Evolutionary conservation across 1,139 yeast species (phyloP), one percentile per base, ranked within the genome.

Genomic region (Fermentozyma sake): DNA sequence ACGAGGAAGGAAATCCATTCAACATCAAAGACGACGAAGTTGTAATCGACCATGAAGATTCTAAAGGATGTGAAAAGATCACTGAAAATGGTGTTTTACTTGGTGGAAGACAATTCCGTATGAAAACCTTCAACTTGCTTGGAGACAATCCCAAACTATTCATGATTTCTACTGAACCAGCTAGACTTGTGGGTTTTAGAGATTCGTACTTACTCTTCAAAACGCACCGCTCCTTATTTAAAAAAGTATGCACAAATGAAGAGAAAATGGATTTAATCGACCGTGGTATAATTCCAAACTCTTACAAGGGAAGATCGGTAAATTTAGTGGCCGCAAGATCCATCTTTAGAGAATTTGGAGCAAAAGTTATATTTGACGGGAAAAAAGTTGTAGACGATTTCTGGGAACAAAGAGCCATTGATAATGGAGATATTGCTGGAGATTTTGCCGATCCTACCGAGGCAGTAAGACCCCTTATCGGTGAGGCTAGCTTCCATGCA

Each of bases 141-240:
- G 86, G 83, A 4, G 73, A 79, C 33, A 96, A 95, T 4, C 72
- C 76, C 20, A 68, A 78, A 37, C 66, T 79, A 33, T 91, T 76
- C 53, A 87, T 91, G 95, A 72, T 91, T 25, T 83, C 96, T 2
- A 89, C 97, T 0, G 97, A 89, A 50, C 96, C 96, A 1, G 97
- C 98, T 0, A 70, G 97, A 41, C 76, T 89, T 45, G 87, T 89
- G 42, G 97, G 97, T 3, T 87, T 87, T 58, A 71, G 97, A 44
- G 98, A 91, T 52, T 86, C 96, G 1, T 89, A 91, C 47, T 67
- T 87, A 32, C 67, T 91, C 37, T 91, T 91, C 61, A 94, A 87
- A 50, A 84, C 89, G 28, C 96, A 91, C 56, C 63, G 70, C 31
- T 59, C 69, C 26, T 64, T 91, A 30, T 81, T 72, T 62, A 86